Evolutionary conservation across 768 basidiomycete species (phyloP).

Genomic region (Hydnum rufescens): DNA sequence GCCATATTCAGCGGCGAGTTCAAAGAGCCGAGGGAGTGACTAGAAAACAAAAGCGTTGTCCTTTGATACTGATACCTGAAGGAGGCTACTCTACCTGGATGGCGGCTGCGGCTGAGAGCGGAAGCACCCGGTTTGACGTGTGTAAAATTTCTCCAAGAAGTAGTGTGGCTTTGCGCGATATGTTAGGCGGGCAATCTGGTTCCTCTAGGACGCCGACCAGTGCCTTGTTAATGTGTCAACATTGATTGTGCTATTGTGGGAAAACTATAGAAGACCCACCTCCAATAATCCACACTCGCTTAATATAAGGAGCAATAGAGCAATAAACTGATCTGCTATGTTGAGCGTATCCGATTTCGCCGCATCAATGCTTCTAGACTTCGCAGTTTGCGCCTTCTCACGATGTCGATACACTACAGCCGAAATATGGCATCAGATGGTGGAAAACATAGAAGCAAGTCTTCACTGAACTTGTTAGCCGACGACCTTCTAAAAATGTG

Average conservation of each 20-base stretch:
- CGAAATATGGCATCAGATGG: background rate
- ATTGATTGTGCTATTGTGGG: background rate
- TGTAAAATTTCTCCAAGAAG: slow-evolving; percentile 83
- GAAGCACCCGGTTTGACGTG: slow-evolving; percentile 72
- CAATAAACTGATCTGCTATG: slow-evolving; percentile 83
- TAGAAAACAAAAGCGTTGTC: slow-evolving; percentile 22
- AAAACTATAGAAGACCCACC: slow-evolving; percentile 25
- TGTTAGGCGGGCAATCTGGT: slow-evolving; percentile 35
- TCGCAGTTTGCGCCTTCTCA: slow-evolving; percentile 4
- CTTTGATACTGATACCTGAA: no score
- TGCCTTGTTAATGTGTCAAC: slow-evolving; percentile 30
- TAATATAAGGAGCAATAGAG: slow-evolving; percentile 64
- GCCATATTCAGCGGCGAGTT: slow-evolving; percentile 56
- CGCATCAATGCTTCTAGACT: background rate
- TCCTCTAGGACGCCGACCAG: slow-evolving; percentile 74
- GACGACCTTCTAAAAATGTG: slow-evolving; percentile 73
- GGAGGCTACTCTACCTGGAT: slow-evolving; percentile 51
- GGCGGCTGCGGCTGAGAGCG: slow-evolving; percentile 57
- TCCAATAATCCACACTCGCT: slow-evolving; percentile 77
- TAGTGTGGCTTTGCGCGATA: slow-evolving; percentile 79
- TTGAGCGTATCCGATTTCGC: slow-evolving; percentile 36
- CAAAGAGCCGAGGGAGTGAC: slow-evolving; percentile 72
- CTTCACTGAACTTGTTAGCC: slow-evolving; percentile 86
- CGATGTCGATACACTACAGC: slow-evolving; percentile 9
- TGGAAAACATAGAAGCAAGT: slow-evolving; percentile 15